These are phyloP conservation scores for Verticillium nonalfalfae DNA, from an alignment of 2,329 filamentous ascomycete species.

Conservation along the genomic window DNA sequence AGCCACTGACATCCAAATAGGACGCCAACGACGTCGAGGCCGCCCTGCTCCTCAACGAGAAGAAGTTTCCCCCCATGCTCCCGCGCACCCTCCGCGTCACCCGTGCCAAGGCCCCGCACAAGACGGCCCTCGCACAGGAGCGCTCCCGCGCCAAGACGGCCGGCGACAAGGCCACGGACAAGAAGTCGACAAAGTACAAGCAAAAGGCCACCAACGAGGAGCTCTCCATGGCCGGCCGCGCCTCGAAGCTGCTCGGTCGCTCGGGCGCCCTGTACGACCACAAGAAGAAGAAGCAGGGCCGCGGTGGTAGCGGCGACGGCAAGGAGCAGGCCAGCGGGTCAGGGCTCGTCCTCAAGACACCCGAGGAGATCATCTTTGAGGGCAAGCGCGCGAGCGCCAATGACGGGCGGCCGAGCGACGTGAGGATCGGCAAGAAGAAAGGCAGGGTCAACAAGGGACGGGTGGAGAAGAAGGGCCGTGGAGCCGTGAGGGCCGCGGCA, in stretches of 20 bases:
- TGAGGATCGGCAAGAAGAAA: conserved; percentile 52
- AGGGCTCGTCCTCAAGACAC: conserved; percentile 36
- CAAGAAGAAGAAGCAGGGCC: conserved; percentile 8
- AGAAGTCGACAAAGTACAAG: conserved; percentile 50
- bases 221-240: conserved; percentile 66
- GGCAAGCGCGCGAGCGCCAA: conserved; percentile 66
- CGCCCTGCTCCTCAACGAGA: conserved; percentile 81
- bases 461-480: conserved; percentile 26
- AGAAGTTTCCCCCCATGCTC: conserved; percentile 93
- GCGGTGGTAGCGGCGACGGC: conserved; percentile 9
- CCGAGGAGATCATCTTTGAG: conserved; percentile 74
- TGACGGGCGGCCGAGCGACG: conserved; percentile 56
- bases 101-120: conserved; percentile 70
- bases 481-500: conserved; percentile 31
- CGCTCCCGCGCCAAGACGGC: conserved; percentile 31
- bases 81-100: conserved; percentile 80
- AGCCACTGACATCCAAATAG: conserved; percentile 24
- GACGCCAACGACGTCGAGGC: conserved; percentile 84
- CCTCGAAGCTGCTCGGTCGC: conserved; percentile 66
- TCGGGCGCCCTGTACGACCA: conserved; percentile 49
- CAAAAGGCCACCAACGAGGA: conserved; percentile 66
- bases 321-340: conserved; percentile 13
- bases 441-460: conserved; percentile 30
- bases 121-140: conserved; percentile 48
- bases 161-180: conserved; percentile 18